A percentile compares a stretch with the other conserved stretches of the same genome.
Evolutionary conservation across 768 basidiomycete genomes (phyloP).

Genomic region (Phanerochaete carnosa): DNA sequence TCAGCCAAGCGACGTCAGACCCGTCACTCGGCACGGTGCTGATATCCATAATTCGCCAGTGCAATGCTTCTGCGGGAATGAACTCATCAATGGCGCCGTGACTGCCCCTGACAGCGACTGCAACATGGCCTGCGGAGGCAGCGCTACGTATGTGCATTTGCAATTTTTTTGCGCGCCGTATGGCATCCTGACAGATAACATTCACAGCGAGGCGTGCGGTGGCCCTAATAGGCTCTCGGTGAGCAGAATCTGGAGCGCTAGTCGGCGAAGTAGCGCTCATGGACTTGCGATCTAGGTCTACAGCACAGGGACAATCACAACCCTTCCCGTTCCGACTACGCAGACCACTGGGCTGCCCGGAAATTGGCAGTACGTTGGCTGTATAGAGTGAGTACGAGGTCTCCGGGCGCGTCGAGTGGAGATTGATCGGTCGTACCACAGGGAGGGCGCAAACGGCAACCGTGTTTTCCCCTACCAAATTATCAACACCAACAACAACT

Average conservation of each 20-base stretch:
- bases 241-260: background rate
- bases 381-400: slow-evolving; percentile 44
- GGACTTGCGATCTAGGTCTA: slow-evolving; percentile 40
- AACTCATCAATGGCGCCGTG: slow-evolving; percentile 59
- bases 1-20: background rate
- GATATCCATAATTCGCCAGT: background rate
- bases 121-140: slow-evolving; percentile 73
- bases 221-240: slow-evolving; percentile 67
- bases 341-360: slow-evolving; percentile 59
- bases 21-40: background rate
- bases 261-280: background rate
- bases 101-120: slow-evolving; percentile 49
- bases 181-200: background rate
- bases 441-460: slow-evolving; percentile 39
- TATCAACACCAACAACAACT: slow-evolving; percentile 57
- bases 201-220: slow-evolving; percentile 61
- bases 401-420: background rate
- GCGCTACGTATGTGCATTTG: slow-evolving; percentile 23
- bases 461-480: slow-evolving; percentile 62
- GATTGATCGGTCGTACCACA: slow-evolving; percentile 19
- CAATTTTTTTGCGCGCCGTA: background rate
- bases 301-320: slow-evolving; percentile 28
- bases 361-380: slow-evolving; percentile 65
- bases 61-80: slow-evolving; percentile 55
- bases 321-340: slow-evolving; percentile 34